phyloP scores from a whole-genome alignment of 331 rosid genomes.

The Saraca asoca region DNA sequence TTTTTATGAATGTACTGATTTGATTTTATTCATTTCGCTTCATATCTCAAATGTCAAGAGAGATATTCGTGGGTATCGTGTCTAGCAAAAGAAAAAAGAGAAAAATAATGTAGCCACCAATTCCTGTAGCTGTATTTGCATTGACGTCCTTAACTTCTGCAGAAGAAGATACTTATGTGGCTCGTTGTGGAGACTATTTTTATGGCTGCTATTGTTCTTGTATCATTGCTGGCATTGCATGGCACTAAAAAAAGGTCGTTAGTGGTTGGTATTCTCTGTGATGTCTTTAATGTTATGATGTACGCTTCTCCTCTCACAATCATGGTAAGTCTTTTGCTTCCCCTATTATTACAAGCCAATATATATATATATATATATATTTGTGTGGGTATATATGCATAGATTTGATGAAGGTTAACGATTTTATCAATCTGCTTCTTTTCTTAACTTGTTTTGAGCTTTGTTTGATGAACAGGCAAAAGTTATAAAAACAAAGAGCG shows the following conservation, averaged over 20 bases:
- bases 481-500: conserved; percentile 69
- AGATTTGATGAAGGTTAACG: neutral
- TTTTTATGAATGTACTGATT: neutral
- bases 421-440: neutral
- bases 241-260: conserved; percentile 47
- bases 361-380: too few species aligned
- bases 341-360: neutral
- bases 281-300: conserved; percentile 71
- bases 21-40: neutral
- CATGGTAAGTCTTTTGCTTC: conserved; percentile 52
- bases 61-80: too few species aligned
- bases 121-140: neutral
- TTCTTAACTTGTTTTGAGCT: neutral
- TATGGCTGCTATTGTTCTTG: conserved; percentile 36
- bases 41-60: neutral
- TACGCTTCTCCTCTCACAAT: conserved; percentile 72
- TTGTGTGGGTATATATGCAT: neutral
- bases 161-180: conserved; percentile 42
- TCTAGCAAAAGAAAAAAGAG: too few species aligned
- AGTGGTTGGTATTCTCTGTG: conserved; percentile 63
- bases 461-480: conserved; percentile 40
- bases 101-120: neutral
- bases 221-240: conserved; percentile 47
- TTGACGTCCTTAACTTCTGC: conserved; percentile 19
- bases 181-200: conserved; percentile 40